phyloP scores from a whole-genome alignment of 768 basidiomycete genomes.

The Fomitopsis pulvina region DNA sequence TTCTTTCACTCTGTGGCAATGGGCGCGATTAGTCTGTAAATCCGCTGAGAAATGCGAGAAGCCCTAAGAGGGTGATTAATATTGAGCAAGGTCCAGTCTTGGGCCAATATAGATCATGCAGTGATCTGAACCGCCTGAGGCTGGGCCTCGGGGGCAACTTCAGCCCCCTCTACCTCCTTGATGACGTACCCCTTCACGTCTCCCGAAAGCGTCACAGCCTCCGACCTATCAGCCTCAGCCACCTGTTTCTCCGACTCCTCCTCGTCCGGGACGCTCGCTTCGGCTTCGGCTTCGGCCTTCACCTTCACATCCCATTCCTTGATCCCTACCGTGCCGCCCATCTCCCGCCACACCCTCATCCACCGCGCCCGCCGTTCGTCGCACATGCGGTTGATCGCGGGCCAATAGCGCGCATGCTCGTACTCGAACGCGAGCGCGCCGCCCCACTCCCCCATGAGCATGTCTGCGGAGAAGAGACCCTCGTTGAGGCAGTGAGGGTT shows the following conservation, averaged over 20 bases:
- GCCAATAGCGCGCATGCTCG: conserved; percentile 72
- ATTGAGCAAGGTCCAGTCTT: too few species aligned
- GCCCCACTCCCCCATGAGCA: conserved; percentile 69
- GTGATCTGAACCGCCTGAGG: background rate
- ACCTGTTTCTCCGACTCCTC: background rate
- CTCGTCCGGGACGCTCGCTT: background rate
- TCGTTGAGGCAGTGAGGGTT: conserved; percentile 64
- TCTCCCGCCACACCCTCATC: conserved; percentile 55
- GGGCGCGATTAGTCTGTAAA: too few species aligned
- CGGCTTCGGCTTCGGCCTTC: background rate
- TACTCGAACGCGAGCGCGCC: conserved; percentile 66
- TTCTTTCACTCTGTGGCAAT: too few species aligned
- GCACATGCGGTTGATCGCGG: conserved; percentile 49
- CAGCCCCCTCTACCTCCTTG: background rate
- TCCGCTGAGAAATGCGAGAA: too few species aligned
- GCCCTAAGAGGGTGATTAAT: too few species aligned
- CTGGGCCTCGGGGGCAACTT: background rate
- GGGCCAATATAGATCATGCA: background rate
- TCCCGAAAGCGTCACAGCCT: background rate
- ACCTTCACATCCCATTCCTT: conserved; percentile 77
- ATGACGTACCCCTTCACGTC: background rate
- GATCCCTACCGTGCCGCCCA: conserved; percentile 65
- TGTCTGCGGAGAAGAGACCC: conserved; percentile 59
- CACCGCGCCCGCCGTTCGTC: conserved; percentile 41
- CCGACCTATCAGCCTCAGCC: background rate